These are phyloP conservation scores for Gnomoniopsis sp. DNA, from an alignment of 2,329 filamentous ascomycete species.

Conservation along the genomic window DNA sequence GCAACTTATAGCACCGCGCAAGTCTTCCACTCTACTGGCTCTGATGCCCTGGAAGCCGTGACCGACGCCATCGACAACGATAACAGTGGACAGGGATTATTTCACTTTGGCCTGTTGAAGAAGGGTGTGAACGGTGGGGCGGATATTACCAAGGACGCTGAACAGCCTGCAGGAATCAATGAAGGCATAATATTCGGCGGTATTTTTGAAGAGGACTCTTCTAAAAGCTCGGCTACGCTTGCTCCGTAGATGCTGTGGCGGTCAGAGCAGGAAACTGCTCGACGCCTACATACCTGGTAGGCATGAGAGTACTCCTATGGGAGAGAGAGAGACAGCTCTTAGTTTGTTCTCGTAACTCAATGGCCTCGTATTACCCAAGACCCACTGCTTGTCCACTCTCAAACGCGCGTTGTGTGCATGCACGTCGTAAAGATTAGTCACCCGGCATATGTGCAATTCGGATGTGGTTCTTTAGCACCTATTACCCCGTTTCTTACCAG, in stretches of 20 bases:
- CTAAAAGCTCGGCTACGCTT: conserved; percentile 2
- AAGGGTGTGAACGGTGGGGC: conserved; percentile 46
- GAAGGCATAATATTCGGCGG: conserved; percentile 52
- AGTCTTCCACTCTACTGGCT: conserved; percentile 53
- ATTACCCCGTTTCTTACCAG: too few species aligned
- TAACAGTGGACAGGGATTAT: conserved; percentile 56
- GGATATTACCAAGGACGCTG: conserved; percentile 45
- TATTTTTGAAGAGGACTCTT: conserved; percentile 51
- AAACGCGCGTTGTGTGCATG: too few species aligned
- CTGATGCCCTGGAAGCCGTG: conserved; percentile 40
- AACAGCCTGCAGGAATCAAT: conserved; percentile 44
- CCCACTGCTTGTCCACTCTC: too few species aligned
- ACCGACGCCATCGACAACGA: conserved; percentile 46
- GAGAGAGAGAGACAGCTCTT: too few species aligned
- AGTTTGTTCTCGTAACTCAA: too few species aligned
- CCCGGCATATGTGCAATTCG: too few species aligned
- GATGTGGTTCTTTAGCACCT: too few species aligned
- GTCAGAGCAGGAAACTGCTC: too few species aligned
- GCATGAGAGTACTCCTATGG: too few species aligned
- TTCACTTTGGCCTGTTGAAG: conserved; percentile 61
- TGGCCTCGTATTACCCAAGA: too few species aligned
- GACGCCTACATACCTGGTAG: too few species aligned
- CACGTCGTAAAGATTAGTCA: too few species aligned
- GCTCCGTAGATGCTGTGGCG: neutral
- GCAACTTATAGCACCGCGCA: conserved; percentile 46